Evolutionary conservation across 768 basidiomycete genomes (phyloP).

Genomic region (Termitomyces sp.): DNA sequence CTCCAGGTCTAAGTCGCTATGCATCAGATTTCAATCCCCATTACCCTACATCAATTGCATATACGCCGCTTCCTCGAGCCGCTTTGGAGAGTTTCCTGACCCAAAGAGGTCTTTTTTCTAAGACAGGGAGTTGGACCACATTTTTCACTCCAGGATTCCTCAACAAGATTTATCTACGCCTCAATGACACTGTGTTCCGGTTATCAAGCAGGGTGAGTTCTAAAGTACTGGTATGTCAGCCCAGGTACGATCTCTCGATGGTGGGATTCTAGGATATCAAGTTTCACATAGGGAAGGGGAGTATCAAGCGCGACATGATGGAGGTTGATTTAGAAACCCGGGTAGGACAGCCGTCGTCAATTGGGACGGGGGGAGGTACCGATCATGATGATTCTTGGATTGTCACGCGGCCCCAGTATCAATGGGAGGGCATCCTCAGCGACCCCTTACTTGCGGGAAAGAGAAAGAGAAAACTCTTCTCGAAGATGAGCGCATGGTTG

Average conservation of each 20-base stretch:
- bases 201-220: conserved; percentile 47
- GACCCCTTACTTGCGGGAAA: conserved; percentile 44
- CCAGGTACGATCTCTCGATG: not conserved
- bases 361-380: conserved; percentile 69
- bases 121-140: conserved; percentile 36
- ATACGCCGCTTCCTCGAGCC: conserved; percentile 61
- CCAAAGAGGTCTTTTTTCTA: conserved; percentile 57
- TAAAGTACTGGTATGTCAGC: not conserved
- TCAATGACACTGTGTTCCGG: conserved; percentile 65
- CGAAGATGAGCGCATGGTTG: conserved; percentile 66
- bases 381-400: conserved; percentile 64
- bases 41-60: conserved; percentile 70
- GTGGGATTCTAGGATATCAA: conserved; percentile 44
- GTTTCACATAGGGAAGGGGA: conserved; percentile 57
- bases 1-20: conserved; percentile 43
- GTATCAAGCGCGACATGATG: conserved; percentile 57
- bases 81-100: conserved; percentile 61
- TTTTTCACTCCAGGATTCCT: conserved; percentile 63
- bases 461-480: conserved; percentile 34
- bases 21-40: conserved; percentile 67
- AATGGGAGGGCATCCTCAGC: conserved; percentile 67
- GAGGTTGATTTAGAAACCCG: conserved; percentile 55
- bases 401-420: conserved; percentile 56
- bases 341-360: conserved; percentile 41
- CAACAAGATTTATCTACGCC: conserved; percentile 67